Conservation (phyloP, 805 yeast species). For the Ogataea methanolica region DNA sequence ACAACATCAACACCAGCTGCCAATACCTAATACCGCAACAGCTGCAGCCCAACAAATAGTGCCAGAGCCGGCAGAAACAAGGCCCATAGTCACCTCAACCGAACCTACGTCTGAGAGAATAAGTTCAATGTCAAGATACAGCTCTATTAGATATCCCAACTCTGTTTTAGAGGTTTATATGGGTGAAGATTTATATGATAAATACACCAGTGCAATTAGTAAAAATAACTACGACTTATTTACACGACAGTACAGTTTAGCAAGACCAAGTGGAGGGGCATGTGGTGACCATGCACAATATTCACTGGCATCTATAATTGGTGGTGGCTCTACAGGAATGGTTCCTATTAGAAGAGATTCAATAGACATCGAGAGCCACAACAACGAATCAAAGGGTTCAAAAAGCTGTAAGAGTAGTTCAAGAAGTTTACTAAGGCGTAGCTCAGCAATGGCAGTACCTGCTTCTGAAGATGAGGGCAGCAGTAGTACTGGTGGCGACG, state of each 20-base stretch:
- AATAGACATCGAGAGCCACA: no score
- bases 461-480: background rate
- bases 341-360: conserved; percentile 13
- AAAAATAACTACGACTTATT: background rate
- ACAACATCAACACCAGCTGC: background rate
- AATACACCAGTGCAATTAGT: conserved; percentile 4
- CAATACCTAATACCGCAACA: background rate
- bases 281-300: conserved; percentile 5
- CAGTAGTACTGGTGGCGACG: background rate
- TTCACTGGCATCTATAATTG: conserved; percentile 19
- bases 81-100: background rate
- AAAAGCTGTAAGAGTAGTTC: no score
- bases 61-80: background rate
- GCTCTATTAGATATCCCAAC: conserved; percentile 14
- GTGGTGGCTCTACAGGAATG: conserved; percentile 13
- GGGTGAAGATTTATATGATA: conserved; percentile 15
- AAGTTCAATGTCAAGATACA: conserved; percentile 11
- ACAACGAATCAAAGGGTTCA: no score
- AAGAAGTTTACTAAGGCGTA: no score
- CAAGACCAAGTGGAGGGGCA: conserved; percentile 8
- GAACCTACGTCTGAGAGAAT: background rate
- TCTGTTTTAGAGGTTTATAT: conserved; percentile 20
- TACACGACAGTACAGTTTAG: conserved; percentile 15
- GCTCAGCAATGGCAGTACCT: no score
- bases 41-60: background rate